These are phyloP conservation scores for Evansstolkia leycettana DNA, from an alignment of 495 filamentous ascomycete species.

Conservation along the genomic window DNA sequence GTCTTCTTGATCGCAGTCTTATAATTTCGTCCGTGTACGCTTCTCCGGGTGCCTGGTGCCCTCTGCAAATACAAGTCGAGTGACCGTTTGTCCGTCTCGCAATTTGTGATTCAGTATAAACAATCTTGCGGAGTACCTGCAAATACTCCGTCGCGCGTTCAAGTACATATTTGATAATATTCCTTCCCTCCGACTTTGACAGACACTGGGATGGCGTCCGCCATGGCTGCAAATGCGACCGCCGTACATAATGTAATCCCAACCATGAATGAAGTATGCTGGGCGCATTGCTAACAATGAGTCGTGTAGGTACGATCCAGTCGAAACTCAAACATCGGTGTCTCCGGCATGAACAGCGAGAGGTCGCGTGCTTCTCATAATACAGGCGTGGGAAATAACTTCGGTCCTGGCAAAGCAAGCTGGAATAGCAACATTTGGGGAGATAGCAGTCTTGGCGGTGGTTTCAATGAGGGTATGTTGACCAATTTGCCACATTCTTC, in stretches of 20 bases:
- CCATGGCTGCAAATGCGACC: constrained; percentile 27
- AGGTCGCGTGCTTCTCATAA: constrained; percentile 23
- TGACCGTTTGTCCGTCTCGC: constrained; percentile 4
- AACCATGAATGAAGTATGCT: background rate
- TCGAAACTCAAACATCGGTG: constrained; percentile 25
- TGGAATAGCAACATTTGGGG: constrained; percentile 53
- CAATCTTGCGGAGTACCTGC: constrained; percentile 3
- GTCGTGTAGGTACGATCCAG: constrained; percentile 22
- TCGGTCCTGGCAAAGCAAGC: constrained; percentile 34
- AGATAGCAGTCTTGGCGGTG: constrained; percentile 36
- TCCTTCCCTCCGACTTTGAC: constrained; percentile 7
- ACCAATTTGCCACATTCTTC: background rate
- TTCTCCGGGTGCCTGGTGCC: constrained; percentile 21
- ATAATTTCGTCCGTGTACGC: constrained; percentile 19
- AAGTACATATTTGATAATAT: constrained; percentile 18
- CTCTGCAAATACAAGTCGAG: constrained; percentile 16
- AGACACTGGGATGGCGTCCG: constrained; percentile 24
- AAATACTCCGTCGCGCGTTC: constrained; percentile 10
- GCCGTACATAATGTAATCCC: constrained; percentile 28
- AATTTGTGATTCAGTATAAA: constrained; percentile 12
- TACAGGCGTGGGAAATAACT: constrained; percentile 27
- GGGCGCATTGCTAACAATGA: background rate
- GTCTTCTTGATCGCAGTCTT: constrained; percentile 8
- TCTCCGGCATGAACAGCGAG: constrained; percentile 28
- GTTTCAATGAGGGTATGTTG: constrained; percentile 30